Conservation (phyloP, 164 flowering plant species). For the Stephania yunnanensis region DNA sequence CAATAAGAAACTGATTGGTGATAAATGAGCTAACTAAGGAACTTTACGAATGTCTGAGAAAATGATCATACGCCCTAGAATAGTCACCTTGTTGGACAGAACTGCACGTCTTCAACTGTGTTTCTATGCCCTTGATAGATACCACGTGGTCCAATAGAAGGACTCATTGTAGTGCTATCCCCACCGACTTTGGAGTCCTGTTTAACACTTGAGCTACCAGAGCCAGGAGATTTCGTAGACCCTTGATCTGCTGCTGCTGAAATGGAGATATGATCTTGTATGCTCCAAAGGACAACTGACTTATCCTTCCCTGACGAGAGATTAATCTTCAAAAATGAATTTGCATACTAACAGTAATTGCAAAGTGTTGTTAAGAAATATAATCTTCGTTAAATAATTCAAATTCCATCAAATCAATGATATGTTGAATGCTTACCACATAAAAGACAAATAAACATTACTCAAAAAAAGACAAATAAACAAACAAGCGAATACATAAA, state of each 20-base stretch:
- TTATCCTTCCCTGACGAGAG: conserved; percentile 83
- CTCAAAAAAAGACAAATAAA: no score
- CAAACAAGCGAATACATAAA: neutral
- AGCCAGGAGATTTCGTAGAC: conserved; percentile 44
- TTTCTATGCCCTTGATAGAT: conserved; percentile 77
- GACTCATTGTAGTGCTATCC: conserved; percentile 47
- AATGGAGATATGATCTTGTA: conserved; percentile 78
- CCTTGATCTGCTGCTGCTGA: conserved; percentile 53
- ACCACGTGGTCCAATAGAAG: conserved; percentile 72
- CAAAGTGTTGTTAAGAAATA: neutral
- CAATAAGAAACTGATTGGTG: no score
- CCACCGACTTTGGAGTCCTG: conserved; percentile 35
- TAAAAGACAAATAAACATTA: no score
- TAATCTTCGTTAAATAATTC: neutral
- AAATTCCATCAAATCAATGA: neutral
- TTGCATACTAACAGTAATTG: neutral
- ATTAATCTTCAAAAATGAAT: neutral
- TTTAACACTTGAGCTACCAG: conserved; percentile 41
- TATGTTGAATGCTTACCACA: no score
- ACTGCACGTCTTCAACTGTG: conserved; percentile 97
- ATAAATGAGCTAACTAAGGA: no score
- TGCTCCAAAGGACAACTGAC: conserved; percentile 89
- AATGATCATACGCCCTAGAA: neutral
- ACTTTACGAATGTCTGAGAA: neutral
- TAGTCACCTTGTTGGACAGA: conserved; percentile 88